Evolutionary conservation across 2,329 filamentous ascomycete genomes (phyloP).

Genomic region (Boeremia exigua): DNA sequence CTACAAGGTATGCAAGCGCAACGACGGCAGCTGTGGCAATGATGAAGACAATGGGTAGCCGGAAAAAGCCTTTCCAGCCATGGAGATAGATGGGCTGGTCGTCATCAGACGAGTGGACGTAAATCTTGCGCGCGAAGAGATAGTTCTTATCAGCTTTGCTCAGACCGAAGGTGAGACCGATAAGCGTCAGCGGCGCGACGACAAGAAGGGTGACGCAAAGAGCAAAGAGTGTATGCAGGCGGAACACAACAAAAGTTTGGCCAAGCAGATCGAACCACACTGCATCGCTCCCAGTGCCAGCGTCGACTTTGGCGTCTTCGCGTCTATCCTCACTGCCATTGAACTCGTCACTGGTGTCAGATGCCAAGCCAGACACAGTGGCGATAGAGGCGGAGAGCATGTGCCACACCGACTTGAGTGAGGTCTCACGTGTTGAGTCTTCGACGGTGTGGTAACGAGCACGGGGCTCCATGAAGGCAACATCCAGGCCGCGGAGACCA

Average conservation of each 20-base stretch:
- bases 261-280: slow-evolving; percentile 98
- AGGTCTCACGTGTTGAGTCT: slow-evolving; percentile 82
- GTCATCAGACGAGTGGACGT: slow-evolving; percentile 65
- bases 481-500: slow-evolving; percentile 85
- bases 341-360: slow-evolving; percentile 71
- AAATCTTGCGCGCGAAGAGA: slow-evolving; percentile 73
- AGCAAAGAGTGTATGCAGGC: slow-evolving; percentile 83
- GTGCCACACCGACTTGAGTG: slow-evolving; percentile 79
- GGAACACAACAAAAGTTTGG: slow-evolving; percentile 76
- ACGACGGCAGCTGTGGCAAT: slow-evolving; percentile 73
- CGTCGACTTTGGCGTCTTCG: slow-evolving; percentile 67
- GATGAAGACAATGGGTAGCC: slow-evolving; percentile 77
- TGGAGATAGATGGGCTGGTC: slow-evolving; percentile 68
- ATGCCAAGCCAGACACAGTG: slow-evolving; percentile 74
- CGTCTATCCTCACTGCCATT: slow-evolving; percentile 64
- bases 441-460: slow-evolving; percentile 89
- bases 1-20: slow-evolving; percentile 74
- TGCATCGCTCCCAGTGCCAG: slow-evolving; percentile 69
- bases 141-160: slow-evolving; percentile 82
- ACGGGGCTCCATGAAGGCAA: slow-evolving; percentile 88
- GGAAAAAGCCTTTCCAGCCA: slow-evolving; percentile 82
- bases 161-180: slow-evolving; percentile 72
- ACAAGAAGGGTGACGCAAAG: slow-evolving; percentile 85
- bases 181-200: slow-evolving; percentile 74
- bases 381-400: slow-evolving; percentile 87